Conservation (phyloP, 2,329 filamentous ascomycete species). For the Aspergillus arachidicola region DNA sequence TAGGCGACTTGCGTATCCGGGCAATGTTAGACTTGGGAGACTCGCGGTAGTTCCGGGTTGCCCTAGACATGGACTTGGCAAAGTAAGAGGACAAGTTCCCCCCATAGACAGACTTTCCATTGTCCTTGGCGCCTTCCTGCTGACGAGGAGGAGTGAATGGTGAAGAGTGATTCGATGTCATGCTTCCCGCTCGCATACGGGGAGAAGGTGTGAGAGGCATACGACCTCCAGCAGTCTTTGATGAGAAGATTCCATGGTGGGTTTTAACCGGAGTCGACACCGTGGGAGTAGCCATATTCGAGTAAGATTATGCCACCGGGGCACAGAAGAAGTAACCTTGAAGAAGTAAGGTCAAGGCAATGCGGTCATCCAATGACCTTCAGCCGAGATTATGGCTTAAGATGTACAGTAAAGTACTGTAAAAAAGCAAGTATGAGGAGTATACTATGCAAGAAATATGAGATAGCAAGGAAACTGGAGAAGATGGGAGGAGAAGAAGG, state of each 20-base stretch:
- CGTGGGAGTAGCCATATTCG: constrained; percentile 76
- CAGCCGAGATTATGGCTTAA: constrained; percentile 16
- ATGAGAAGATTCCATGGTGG: constrained; percentile 88
- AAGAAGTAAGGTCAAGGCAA: constrained; percentile 2
- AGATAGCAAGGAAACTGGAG: constrained; percentile 25
- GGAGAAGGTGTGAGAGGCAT: constrained; percentile 95
- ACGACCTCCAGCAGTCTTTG: constrained; percentile 89
- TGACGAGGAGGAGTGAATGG: constrained; percentile 74
- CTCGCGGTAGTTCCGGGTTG: constrained; percentile 65
- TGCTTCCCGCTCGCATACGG: constrained; percentile 59
- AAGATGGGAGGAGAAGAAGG: constrained; percentile 27
- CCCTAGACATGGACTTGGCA: constrained; percentile 60
- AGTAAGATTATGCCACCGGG: constrained; percentile 8
- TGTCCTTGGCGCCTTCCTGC: constrained; percentile 57
- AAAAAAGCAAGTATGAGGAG: constrained; percentile 24
- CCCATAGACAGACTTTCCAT: constrained; percentile 72
- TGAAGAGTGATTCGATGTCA: constrained; percentile 62
- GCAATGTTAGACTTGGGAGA: constrained; percentile 95
- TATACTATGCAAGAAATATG: constrained; percentile 37
- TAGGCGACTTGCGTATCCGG: constrained; percentile 70
- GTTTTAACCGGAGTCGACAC: constrained; percentile 94
- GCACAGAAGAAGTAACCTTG: neutral
- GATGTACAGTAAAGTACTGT: constrained; percentile 27
- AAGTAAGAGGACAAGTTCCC: constrained; percentile 80
- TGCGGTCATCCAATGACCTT: constrained; percentile 9